Conservation (phyloP, 2,329 filamentous ascomycete genomes). For the Arthroderma uncinatum region DNA sequence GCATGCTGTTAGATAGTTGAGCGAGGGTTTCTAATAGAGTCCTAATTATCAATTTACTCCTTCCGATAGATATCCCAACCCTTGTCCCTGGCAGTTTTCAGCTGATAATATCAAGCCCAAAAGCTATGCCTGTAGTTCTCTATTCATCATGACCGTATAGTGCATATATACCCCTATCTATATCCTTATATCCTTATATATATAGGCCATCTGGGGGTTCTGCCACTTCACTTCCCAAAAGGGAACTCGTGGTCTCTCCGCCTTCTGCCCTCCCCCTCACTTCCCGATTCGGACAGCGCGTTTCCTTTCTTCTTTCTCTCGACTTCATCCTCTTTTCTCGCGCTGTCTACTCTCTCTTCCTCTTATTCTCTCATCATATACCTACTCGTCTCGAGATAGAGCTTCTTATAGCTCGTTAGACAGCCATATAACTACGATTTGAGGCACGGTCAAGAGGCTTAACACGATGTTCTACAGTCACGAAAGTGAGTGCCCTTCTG, state of each 20-base stretch:
- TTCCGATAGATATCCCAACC: no score
- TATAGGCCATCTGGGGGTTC: neutral
- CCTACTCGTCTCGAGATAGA: neutral
- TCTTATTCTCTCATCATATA: neutral
- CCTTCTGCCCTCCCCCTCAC: conserved; percentile 5
- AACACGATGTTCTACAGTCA: conserved; percentile 82
- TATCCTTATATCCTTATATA: neutral
- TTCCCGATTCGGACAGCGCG: conserved; percentile 6
- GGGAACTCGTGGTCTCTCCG: neutral
- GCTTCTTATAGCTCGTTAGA: neutral
- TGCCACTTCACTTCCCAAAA: neutral
- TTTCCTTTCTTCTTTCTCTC: neutral
- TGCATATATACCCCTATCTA: neutral
- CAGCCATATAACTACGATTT: neutral
- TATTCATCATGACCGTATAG: neutral
- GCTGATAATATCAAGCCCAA: no score
- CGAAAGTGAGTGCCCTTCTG: conserved; percentile 54
- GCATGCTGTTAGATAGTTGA: neutral
- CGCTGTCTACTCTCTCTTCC: neutral
- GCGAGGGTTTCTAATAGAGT: no score
- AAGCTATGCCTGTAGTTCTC: no score
- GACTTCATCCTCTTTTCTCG: neutral
- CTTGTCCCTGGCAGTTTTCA: no score
- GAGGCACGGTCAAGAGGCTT: neutral
- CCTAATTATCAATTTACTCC: no score